A percentile compares a stretch with the other conserved stretches of the same genome.
phyloP scores from a whole-genome alignment of 2,329 filamentous ascomycete genomes.

The Tolypocladium inflatum region DNA sequence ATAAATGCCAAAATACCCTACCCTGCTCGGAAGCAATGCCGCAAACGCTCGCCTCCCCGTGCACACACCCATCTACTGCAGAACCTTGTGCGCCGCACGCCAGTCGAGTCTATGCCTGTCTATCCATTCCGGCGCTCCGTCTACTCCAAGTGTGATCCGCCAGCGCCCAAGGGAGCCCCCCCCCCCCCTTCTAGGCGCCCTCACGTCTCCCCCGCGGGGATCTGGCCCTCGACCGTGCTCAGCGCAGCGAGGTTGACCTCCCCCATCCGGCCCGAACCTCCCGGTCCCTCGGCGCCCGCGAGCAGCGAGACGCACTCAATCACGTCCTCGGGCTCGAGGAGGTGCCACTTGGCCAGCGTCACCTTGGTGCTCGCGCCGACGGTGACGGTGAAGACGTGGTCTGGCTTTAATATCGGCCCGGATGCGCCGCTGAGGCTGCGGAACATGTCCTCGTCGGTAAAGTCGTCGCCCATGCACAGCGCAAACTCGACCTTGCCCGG shows the following conservation, averaged over 20 bases:
- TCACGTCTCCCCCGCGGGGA: slow-evolving; percentile 24
- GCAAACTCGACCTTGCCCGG: slow-evolving; percentile 67
- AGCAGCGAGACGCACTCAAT: slow-evolving; percentile 57
- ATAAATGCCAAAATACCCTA: neutral
- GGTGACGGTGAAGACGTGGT: slow-evolving; percentile 81
- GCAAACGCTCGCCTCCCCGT: neutral
- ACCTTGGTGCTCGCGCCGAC: slow-evolving; percentile 88
- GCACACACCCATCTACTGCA: neutral
- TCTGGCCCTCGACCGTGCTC: slow-evolving; percentile 42
- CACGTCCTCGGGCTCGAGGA: slow-evolving; percentile 82
- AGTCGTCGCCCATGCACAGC: slow-evolving; percentile 87
- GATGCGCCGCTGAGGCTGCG: slow-evolving; percentile 59
- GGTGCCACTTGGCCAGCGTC: slow-evolving; percentile 81
- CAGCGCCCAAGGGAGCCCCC: neutral
- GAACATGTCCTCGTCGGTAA: slow-evolving; percentile 97
- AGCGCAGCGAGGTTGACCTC: slow-evolving; percentile 48
- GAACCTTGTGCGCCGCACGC: neutral
- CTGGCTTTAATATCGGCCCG: slow-evolving; percentile 38
- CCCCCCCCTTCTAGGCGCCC: neutral
- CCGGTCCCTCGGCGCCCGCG: slow-evolving; percentile 32
- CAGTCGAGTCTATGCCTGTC: neutral
- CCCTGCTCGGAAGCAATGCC: neutral
- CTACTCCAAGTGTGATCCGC: neutral
- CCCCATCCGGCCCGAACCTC: slow-evolving; percentile 28
- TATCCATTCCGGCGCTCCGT: neutral